Base-by-base conservation (phyloP, 495 filamentous ascomycete species). In the Aspergillus campestris region DNA sequence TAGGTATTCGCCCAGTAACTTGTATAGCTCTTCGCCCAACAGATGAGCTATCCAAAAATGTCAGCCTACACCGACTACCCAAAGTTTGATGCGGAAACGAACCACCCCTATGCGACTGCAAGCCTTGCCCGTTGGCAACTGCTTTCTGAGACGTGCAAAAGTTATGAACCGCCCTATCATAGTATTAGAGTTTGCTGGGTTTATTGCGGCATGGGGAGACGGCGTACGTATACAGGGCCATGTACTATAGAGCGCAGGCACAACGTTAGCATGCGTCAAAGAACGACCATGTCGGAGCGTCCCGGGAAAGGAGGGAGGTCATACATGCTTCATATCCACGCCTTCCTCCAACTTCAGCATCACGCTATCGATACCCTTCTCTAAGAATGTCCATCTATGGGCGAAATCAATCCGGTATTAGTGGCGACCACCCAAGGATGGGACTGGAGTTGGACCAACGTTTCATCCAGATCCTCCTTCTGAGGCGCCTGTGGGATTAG, bases 71-170 rank as follows among this genome's bases (percentile, higher is more conserved):
- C 29, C 31, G 36, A 29, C 10, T 40, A 34, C 38, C 4, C 18
- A 24, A 30, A 28, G 28, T 14, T 42, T 44, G 31, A 31, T 31
- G 12, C 12, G 12, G 38, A 31, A 38, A 71, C 74, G 40, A 68
- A 88, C 89, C 89, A 65, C 90, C 90, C 45, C 90, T 77, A 65
- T 92, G 86, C 40, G 81, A 73, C 44, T 71, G 63, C 60, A 74
- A 12, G 62, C 75, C 40, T 58, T 74, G 58, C 64, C 74, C 57
- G 69, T 64, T 50, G 52, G 56, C 63, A 38, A 89, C 82, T 2
- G 88, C 89, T 64, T 96, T 97, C 60, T 95, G 94, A 28, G 94
- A 95, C 44, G 94, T 97, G 67, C 92, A 99, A 61, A 99, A 99
- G 71, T 99, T 95, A 64, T 99, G 94, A 27, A 99, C 90, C 44